A percentile compares a stretch with the other conserved stretches of the same genome.
phyloP scores from a whole-genome alignment of 23 red algal species.

The Gracilaria domingensis region DNA sequence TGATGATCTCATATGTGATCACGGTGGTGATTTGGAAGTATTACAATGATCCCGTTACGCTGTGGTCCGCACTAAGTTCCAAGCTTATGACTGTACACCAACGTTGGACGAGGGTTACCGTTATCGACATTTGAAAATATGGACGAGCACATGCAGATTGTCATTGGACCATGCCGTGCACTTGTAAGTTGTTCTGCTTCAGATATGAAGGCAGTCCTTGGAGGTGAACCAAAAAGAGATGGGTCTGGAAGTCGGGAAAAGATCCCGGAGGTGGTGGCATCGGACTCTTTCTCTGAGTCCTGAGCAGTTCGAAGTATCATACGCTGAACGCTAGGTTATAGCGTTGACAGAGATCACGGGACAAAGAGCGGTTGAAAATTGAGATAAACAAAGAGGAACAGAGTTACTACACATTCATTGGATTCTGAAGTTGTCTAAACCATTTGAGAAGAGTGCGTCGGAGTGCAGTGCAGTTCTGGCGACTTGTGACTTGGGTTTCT shows the following conservation, averaged over 20 bases:
- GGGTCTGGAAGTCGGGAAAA: background rate
- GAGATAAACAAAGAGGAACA: background rate
- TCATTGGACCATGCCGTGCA: conserved; percentile 30
- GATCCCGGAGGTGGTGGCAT: conserved; percentile 60
- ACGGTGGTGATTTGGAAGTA: background rate
- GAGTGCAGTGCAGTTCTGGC: conserved; percentile 34
- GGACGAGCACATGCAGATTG: conserved; percentile 63
- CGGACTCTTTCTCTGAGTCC: conserved; percentile 60
- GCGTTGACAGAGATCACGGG: background rate
- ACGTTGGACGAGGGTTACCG: conserved; percentile 46
- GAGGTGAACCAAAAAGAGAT: conserved; percentile 14
- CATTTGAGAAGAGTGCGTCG: conserved; percentile 43
- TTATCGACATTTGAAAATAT: conserved; percentile 57
- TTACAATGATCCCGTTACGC: conserved; percentile 34
- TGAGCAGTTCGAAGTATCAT: background rate
- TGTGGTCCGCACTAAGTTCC: conserved; percentile 50
- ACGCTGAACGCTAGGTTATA: background rate
- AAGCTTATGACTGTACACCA: conserved; percentile 35
- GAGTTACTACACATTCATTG: conserved; percentile 32
- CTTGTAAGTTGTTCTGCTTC: conserved; percentile 23
- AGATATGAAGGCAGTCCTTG: background rate
- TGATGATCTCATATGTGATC: conserved; percentile 15
- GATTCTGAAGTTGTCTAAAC: conserved; percentile 59
- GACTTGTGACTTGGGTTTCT: conserved; percentile 45
- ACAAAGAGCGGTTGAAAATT: too few relatives aligned